These are phyloP conservation scores for Mangifera indica DNA, from an alignment of 345 rosid species.

Conservation along the genomic window DNA sequence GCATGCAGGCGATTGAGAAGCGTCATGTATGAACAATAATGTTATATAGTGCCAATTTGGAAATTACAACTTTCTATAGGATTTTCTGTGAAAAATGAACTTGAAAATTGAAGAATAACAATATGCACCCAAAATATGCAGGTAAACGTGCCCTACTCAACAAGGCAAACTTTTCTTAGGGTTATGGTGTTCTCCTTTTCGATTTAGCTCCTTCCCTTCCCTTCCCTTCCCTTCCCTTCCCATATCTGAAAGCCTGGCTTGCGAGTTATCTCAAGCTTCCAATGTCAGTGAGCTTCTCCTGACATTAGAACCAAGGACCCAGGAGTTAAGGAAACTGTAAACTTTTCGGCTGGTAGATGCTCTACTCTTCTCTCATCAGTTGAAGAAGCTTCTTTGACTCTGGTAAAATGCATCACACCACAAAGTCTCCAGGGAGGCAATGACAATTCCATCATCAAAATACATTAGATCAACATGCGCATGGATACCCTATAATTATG, in stretches of 20 bases:
- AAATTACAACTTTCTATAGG: background rate
- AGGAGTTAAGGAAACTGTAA: slow-evolving; percentile 60
- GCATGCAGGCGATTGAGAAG: background rate
- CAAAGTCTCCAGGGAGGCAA: slow-evolving; percentile 75
- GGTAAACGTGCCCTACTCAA: slow-evolving; percentile 24
- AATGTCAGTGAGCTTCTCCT: slow-evolving; percentile 72
- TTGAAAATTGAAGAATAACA: background rate
- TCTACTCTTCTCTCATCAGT: slow-evolving; percentile 15
- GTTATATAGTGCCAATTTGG: no score
- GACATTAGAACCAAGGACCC: slow-evolving; percentile 83
- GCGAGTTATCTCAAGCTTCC: slow-evolving; percentile 94
- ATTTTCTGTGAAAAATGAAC: background rate
- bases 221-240: slow-evolving; percentile 74
- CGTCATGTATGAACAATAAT: background rate
- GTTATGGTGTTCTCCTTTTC: slow-evolving; percentile 68
- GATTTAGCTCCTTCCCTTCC: slow-evolving; percentile 65
- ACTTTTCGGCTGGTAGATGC: slow-evolving; percentile 12
- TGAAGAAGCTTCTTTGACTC: slow-evolving; percentile 24
- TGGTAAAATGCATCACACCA: slow-evolving; percentile 78
- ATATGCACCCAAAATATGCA: background rate
- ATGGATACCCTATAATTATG: slow-evolving; percentile 71
- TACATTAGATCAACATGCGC: slow-evolving; percentile 89
- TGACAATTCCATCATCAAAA: slow-evolving; percentile 86
- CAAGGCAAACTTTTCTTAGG: slow-evolving; percentile 58
- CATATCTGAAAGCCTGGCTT: slow-evolving; percentile 81